Conservation (phyloP, 2,329 filamentous ascomycete species). For the Sarocladiaceae sp. region DNA sequence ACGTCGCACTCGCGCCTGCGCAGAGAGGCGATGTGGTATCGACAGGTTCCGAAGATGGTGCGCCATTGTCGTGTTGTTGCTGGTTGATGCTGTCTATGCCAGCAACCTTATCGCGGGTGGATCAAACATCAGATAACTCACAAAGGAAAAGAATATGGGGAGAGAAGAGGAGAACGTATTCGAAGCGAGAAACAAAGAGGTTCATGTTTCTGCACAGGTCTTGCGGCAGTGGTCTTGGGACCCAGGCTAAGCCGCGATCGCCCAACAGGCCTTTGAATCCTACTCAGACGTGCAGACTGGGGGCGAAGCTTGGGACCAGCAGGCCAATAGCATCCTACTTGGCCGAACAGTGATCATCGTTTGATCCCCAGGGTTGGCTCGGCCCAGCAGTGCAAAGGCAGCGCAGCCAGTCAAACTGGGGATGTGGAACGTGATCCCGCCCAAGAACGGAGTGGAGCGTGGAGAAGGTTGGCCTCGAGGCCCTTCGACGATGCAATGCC, state of each 20-base stretch:
- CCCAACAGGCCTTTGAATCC: neutral
- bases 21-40: slow-evolving; percentile 12
- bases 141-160: neutral
- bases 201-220: no score
- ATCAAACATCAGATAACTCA: neutral
- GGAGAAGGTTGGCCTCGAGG: no score
- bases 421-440: no score
- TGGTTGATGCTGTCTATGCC: neutral
- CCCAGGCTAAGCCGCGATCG: no score
- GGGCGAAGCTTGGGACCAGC: neutral
- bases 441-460: no score
- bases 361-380: no score
- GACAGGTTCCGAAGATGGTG: slow-evolving; percentile 5
- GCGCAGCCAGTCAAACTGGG: no score
- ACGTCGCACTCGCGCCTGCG: slow-evolving; percentile 21
- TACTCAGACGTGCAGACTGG: neutral
- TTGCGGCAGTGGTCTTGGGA: no score
- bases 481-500: no score
- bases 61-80: slow-evolving; percentile 5
- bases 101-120: neutral
- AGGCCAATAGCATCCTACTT: no score
- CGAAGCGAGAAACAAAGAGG: neutral
- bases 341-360: no score
- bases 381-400: no score
- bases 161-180: neutral